A percentile compares a stretch with the other conserved stretches of the same genome.
phyloP scores from a whole-genome alignment of 257 asterid genomes.

The Salvia hispanica region DNA sequence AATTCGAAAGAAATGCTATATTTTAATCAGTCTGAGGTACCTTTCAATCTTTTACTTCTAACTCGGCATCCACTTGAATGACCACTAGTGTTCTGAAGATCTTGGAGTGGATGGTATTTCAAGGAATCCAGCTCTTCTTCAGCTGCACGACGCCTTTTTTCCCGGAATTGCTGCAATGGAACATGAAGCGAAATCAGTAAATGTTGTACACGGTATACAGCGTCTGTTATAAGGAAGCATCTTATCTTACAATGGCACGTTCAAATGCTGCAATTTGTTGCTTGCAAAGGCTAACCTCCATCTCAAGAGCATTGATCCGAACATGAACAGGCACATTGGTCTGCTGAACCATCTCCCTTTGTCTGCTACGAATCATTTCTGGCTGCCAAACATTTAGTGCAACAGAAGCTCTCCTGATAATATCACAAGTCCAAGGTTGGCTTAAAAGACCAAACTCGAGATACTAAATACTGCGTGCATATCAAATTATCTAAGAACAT shows the following conservation, averaged over 20 bases:
- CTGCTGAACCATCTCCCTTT: conserved; percentile 72
- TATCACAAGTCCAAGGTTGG: not conserved
- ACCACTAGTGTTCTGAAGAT: conserved; percentile 29
- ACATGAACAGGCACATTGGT: conserved; percentile 58
- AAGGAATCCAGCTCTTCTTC: conserved; percentile 62
- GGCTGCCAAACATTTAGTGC: conserved; percentile 96
- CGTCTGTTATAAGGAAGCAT: not conserved
- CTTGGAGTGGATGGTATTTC: conserved; percentile 77
- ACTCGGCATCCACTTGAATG: conserved; percentile 33
- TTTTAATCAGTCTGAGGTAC: conserved; percentile 23
- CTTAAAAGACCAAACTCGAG: not conserved
- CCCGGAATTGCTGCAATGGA: conserved; percentile 57
- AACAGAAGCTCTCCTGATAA: conserved; percentile 73
- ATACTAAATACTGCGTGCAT: not conserved
- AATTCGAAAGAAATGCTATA: not conserved
- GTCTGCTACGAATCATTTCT: conserved; percentile 69
- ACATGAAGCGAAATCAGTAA: conserved; percentile 17
- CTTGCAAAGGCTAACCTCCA: conserved; percentile 89
- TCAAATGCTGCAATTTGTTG: conserved; percentile 67
- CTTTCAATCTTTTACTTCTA: conserved; percentile 54
- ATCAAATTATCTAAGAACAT: conserved; percentile 1
- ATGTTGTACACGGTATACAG: conserved; percentile 8
- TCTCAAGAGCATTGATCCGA: conserved; percentile 68
- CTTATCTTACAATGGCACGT: conserved; percentile 60
- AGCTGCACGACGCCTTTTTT: conserved; percentile 55